Conservation (phyloP, 305 asterid species). For the Fraxinus ornus region DNA sequence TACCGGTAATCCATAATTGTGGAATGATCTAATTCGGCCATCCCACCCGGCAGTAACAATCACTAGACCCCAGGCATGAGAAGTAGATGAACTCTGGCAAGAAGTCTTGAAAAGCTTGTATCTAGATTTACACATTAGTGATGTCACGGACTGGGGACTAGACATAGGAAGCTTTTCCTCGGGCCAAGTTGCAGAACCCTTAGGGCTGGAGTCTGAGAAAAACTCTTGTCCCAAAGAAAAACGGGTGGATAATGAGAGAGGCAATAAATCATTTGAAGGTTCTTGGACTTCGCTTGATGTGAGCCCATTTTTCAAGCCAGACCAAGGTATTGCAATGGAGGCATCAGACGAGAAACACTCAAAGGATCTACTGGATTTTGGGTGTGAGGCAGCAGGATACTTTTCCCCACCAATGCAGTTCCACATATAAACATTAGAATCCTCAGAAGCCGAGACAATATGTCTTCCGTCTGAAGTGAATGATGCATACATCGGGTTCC, state of each 20-base stretch:
- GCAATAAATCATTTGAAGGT: slow-evolving; percentile 36
- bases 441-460: slow-evolving; percentile 42
- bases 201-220: slow-evolving; percentile 52
- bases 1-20: slow-evolving; percentile 80
- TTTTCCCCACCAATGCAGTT: slow-evolving; percentile 34
- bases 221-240: slow-evolving; percentile 60
- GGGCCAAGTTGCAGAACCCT: slow-evolving; percentile 96
- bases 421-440: slow-evolving; percentile 53
- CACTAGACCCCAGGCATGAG: slow-evolving; percentile 81
- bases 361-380: slow-evolving; percentile 48
- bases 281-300: slow-evolving; percentile 25
- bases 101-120: slow-evolving; percentile 64
- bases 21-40: slow-evolving; percentile 81
- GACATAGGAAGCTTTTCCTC: slow-evolving; percentile 81
- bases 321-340: slow-evolving; percentile 84
- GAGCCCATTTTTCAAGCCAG: slow-evolving; percentile 42
- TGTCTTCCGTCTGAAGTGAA: slow-evolving; percentile 44
- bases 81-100: slow-evolving; percentile 57
- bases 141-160: slow-evolving; percentile 28
- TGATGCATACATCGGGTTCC: slow-evolving; percentile 34
- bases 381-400: slow-evolving; percentile 30
- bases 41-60: slow-evolving; percentile 82
- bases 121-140: slow-evolving; percentile 55
- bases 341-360: slow-evolving; percentile 71
- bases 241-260: slow-evolving; percentile 49